phyloP scores from a whole-genome alignment of 768 basidiomycete species.

The Peribolospora kevripleyi region DNA sequence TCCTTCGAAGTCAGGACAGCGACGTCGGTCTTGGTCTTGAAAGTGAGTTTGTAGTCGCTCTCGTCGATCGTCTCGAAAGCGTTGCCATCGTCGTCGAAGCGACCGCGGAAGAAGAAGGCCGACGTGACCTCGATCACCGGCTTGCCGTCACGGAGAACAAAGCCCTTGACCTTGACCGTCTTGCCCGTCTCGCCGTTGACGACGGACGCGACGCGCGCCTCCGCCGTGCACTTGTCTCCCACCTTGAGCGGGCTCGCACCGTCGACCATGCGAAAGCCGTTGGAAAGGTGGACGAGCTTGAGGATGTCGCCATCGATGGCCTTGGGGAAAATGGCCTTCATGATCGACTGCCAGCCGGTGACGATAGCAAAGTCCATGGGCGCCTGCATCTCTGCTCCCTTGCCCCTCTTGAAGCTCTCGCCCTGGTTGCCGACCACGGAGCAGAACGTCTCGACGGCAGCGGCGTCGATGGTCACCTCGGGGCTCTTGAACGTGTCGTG shows the following conservation, averaged over 20 bases:
- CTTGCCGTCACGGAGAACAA: constrained; percentile 27
- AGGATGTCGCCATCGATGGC: constrained; percentile 80
- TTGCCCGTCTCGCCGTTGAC: constrained; percentile 79
- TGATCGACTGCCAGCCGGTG: constrained; percentile 98
- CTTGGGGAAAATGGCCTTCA: constrained; percentile 87
- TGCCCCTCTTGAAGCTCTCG: constrained; percentile 60
- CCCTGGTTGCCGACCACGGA: constrained; percentile 79
- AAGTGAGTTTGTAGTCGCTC: constrained; percentile 56
- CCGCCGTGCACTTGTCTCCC: constrained; percentile 72
- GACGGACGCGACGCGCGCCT: constrained; percentile 70
- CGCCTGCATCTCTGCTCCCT: constrained; percentile 44
- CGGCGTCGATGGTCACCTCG: constrained; percentile 46
- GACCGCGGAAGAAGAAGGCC: constrained; percentile 87
- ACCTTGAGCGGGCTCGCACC: constrained; percentile 50
- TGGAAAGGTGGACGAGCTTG: constrained; percentile 88
- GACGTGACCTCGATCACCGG: constrained; percentile 84
- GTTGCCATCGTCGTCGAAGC: constrained; percentile 77
- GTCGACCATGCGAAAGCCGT: constrained; percentile 74
- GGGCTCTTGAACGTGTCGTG: constrained; percentile 65
- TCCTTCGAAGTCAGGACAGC: constrained; percentile 86
- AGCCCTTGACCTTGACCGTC: constrained; percentile 66
- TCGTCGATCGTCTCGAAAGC: constrained; percentile 86
- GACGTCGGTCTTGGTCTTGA: constrained; percentile 51
- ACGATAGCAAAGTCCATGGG: constrained; percentile 99
- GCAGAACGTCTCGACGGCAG: constrained; percentile 67